These are phyloP conservation scores for Pythium coloratum DNA, from an alignment of 352 stramenopile genomes.

Conservation along the genomic window DNA sequence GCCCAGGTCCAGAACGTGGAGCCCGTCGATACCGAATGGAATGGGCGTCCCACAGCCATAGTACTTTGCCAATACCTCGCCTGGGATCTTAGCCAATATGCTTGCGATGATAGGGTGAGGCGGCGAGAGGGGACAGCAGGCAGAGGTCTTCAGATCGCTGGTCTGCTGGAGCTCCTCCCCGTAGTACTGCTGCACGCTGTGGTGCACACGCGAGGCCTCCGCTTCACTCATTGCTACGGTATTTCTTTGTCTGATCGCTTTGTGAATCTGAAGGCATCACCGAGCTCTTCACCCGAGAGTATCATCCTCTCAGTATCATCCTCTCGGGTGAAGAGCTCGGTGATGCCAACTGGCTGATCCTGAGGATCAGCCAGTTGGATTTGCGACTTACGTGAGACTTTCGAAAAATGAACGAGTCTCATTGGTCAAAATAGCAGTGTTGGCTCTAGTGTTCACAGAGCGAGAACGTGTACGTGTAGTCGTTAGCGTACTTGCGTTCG, in stretches of 20 bases:
- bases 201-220: slow-evolving; percentile 8
- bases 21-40: slow-evolving; percentile 50
- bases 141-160: slow-evolving; percentile 75
- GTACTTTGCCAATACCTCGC: slow-evolving; percentile 64
- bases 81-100: slow-evolving; percentile 61
- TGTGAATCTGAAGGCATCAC: not conserved
- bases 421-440: too few relatives aligned
- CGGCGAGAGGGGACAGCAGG: slow-evolving; percentile 50
- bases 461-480: too few relatives aligned
- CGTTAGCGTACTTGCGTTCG: too few relatives aligned
- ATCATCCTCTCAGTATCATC: too few relatives aligned
- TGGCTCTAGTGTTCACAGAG: too few relatives aligned
- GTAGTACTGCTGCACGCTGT: slow-evolving; percentile 37
- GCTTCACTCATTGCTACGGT: not conserved
- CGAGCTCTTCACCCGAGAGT: not conserved
- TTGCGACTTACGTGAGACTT: too few relatives aligned
- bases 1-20: slow-evolving; percentile 81
- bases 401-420: too few relatives aligned
- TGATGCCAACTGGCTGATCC: too few relatives aligned
- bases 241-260: slow-evolving; percentile 4
- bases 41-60: slow-evolving; percentile 81
- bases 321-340: too few relatives aligned
- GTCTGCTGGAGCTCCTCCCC: slow-evolving; percentile 42
- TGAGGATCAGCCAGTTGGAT: too few relatives aligned
- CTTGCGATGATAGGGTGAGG: slow-evolving; percentile 37